These are phyloP conservation scores for Beauveria medogensis DNA, from an alignment of 2,329 filamentous ascomycete species.

Conservation along the genomic window DNA sequence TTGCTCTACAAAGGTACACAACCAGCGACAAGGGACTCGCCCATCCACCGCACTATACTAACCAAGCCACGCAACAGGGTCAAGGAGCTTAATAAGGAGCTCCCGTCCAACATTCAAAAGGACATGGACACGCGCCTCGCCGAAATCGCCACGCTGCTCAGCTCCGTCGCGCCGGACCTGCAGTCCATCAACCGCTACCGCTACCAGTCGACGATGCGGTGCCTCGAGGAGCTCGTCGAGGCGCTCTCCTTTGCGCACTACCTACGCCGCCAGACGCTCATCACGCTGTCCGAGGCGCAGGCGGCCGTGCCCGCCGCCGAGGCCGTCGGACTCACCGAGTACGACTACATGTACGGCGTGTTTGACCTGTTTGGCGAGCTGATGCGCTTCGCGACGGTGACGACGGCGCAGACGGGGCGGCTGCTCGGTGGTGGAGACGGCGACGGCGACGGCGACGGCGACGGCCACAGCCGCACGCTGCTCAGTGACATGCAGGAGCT, in stretches of 20 bases:
- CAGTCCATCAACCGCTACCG: conserved; percentile 73
- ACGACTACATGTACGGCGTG: conserved; percentile 84
- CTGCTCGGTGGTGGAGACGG: conserved; percentile 27
- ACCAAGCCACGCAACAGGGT: conserved; percentile 39
- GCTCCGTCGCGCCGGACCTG: conserved; percentile 62
- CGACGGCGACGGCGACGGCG: too few relatives aligned
- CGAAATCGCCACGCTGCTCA: conserved; percentile 64
- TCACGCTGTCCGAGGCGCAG: conserved; percentile 56
- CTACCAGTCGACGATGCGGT: conserved; percentile 72
- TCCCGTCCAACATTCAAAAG: conserved; percentile 62
- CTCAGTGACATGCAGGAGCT: conserved; percentile 74
- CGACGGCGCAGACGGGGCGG: conserved; percentile 65
- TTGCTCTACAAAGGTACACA: conserved; percentile 28
- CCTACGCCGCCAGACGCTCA: conserved; percentile 65
- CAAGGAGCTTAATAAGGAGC: conserved; percentile 49
- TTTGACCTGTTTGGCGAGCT: conserved; percentile 94
- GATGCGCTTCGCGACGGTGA: conserved; percentile 92
- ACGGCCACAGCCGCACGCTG: conserved; percentile 45
- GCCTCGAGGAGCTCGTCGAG: conserved; percentile 91
- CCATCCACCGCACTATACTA: background rate
- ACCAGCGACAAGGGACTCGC: background rate
- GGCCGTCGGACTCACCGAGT: conserved; percentile 56
- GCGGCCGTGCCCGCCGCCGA: conserved; percentile 35
- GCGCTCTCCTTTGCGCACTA: conserved; percentile 86
- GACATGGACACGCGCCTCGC: conserved; percentile 62